A percentile compares a stretch with the other conserved stretches of the same genome.
Evolutionary conservation across 768 basidiomycete species (phyloP).

Genomic region (Termitomyces sp.): DNA sequence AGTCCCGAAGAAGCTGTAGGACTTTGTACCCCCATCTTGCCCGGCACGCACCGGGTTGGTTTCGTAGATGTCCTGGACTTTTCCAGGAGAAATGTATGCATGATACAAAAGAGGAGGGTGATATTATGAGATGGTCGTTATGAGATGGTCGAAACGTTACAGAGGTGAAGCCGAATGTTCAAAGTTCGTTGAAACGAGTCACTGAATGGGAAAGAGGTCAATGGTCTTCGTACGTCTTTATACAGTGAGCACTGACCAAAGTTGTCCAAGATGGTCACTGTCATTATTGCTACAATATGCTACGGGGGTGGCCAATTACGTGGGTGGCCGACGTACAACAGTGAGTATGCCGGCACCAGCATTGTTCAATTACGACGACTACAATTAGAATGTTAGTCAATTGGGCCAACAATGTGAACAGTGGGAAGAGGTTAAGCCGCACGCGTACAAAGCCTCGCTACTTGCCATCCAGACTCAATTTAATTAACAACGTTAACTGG

Average conservation of each 20-base stretch:
- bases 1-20: background rate
- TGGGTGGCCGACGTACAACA: background rate
- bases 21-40: background rate
- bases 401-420: background rate
- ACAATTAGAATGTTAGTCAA: background rate
- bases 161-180: background rate
- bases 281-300: too few species aligned
- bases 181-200: background rate
- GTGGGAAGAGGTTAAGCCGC: background rate
- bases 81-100: background rate
- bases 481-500: too few species aligned
- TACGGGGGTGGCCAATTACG: background rate
- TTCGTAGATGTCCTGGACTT: background rate
- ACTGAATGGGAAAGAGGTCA: background rate
- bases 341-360: background rate
- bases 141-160: background rate
- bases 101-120: background rate
- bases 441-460: too few species aligned
- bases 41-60: background rate
- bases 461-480: too few species aligned
- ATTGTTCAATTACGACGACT: background rate
- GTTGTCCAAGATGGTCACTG: background rate
- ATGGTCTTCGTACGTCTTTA: background rate
- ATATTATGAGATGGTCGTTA: background rate
- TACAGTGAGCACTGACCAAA: background rate